A percentile compares a stretch with the other conserved stretches of the same genome.
Evolutionary conservation across 257 asterid species (phyloP).

Genomic region (Misopates orontium): DNA sequence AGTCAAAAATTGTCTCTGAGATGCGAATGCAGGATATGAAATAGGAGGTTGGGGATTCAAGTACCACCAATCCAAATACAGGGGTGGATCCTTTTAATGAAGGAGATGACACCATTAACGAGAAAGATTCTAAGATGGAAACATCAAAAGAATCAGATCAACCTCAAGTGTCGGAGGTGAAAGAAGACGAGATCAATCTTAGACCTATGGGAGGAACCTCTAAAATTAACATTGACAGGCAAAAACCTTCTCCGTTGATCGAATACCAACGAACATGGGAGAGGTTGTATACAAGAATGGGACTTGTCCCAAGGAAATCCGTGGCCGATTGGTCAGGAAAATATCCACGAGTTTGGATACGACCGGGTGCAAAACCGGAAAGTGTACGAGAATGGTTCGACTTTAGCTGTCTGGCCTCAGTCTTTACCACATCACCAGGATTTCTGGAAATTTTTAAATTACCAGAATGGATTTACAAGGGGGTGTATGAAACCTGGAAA

Average conservation of each 20-base stretch:
- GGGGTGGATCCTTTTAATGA: not conserved
- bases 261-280: not conserved
- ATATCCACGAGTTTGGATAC: too few species aligned
- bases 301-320: not conserved
- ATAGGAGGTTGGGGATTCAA: not conserved
- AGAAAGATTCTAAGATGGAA: not conserved
- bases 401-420: too few species aligned
- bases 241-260: too few species aligned
- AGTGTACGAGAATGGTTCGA: too few species aligned
- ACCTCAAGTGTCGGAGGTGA: not conserved
- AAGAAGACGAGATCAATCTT: slow-evolving; percentile 7
- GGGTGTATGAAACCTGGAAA: too few species aligned
- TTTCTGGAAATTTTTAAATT: too few species aligned
- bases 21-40: too few species aligned
- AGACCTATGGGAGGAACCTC: not conserved
- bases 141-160: not conserved
- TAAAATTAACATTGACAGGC: not conserved
- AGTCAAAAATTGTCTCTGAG: too few species aligned
- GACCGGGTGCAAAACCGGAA: too few species aligned
- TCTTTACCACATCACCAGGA: too few species aligned
- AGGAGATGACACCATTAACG: not conserved
- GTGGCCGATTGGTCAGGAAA: too few species aligned
- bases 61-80: not conserved
- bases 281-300: not conserved
- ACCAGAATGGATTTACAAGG: too few species aligned